Percentiles rank a stretch among this genome's conserved stretches.
phyloP scores from a whole-genome alignment of 78 protist species.

The Guillardia theta region DNA sequence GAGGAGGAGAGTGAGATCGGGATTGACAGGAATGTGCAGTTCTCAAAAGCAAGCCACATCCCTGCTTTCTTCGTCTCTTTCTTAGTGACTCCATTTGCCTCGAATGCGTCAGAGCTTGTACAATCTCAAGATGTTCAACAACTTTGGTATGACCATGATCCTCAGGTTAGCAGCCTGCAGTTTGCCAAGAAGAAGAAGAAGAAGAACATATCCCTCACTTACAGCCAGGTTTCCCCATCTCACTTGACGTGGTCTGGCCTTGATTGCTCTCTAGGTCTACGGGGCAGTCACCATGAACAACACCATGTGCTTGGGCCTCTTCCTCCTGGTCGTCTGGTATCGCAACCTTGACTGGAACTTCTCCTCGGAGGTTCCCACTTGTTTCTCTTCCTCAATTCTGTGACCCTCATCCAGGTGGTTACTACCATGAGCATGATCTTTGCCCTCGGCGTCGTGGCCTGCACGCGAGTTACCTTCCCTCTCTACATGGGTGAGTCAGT shows the following conservation, averaged over 20 bases:
- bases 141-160: neutral
- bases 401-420: neutral
- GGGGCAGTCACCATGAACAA: constrained; percentile 85
- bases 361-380: constrained; percentile 65
- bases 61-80: constrained; percentile 75
- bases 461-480: neutral
- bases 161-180: constrained; percentile 62
- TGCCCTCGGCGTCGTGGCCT: neutral
- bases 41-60: constrained; percentile 31
- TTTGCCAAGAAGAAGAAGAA: constrained; percentile 69
- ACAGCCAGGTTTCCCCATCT: neutral
- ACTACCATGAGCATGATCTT: neutral
- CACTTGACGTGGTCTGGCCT: neutral
- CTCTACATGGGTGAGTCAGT: neutral
- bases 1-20: no score
- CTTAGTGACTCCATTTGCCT: constrained; percentile 75
- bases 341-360: constrained; percentile 71
- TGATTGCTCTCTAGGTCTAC: constrained; percentile 33
- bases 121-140: neutral
- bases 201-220: constrained; percentile 59
- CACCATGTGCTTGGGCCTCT: constrained; percentile 75
- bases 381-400: neutral
- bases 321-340: constrained; percentile 40
- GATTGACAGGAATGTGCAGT: no score
- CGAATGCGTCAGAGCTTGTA: constrained; percentile 71